Conservation (phyloP, 2,329 filamentous ascomycete genomes). For the Pyricularia sp. region DNA sequence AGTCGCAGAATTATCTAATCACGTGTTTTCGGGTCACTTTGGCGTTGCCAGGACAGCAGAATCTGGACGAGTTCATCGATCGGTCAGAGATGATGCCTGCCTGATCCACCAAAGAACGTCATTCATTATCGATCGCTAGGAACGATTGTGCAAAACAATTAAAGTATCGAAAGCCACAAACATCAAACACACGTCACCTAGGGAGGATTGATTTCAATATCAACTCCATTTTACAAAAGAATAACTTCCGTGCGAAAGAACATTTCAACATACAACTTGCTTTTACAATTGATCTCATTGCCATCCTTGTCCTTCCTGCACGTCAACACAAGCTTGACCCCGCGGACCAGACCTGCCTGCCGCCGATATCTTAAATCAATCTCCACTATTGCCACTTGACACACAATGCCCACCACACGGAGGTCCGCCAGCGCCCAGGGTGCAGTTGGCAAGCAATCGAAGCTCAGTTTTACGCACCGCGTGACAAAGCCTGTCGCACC, state of each 20-base stretch:
- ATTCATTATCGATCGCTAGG: slow-evolving; percentile 5
- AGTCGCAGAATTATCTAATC: slow-evolving; percentile 9
- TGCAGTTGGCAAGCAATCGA: slow-evolving; percentile 34
- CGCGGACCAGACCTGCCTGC: neutral
- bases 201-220: neutral
- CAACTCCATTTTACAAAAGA: neutral
- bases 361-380: neutral
- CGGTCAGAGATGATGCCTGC: neutral
- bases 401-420: slow-evolving; percentile 35
- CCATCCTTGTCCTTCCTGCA: neutral
- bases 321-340: neutral
- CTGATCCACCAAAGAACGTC: slow-evolving; percentile 7
- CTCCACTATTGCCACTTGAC: neutral
- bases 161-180: slow-evolving; percentile 3
- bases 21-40: slow-evolving; percentile 36
- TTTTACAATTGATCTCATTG: neutral
- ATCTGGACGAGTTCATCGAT: neutral
- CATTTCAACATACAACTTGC: neutral
- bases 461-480: slow-evolving; percentile 42
- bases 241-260: neutral
- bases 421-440: slow-evolving; percentile 29
- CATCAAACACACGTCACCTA: neutral
- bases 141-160: neutral
- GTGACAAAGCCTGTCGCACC: slow-evolving; percentile 38
- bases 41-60: slow-evolving; percentile 42